Percentiles rank a stretch among this genome's conserved stretches.
Evolutionary conservation across 1,284 basidiomycete genomes (phyloP).

Genomic region (Microbotryomycetes sp.): DNA sequence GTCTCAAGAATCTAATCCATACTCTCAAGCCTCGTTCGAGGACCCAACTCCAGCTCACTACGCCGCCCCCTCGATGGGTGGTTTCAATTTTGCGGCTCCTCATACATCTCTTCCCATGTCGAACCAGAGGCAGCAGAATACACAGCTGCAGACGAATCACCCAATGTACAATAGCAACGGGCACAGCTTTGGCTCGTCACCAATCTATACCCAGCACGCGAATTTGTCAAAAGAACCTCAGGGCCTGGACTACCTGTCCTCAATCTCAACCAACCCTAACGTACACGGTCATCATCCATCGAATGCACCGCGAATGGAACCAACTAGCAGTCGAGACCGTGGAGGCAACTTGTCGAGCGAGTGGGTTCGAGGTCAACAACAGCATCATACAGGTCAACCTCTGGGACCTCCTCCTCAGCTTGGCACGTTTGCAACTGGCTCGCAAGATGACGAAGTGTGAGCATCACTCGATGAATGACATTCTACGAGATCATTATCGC

Average conservation of each 20-base stretch:
- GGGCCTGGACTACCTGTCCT: no score
- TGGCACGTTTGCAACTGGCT: not conserved
- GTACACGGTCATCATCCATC: not conserved
- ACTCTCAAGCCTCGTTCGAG: not conserved
- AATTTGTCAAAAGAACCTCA: no score
- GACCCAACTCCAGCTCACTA: not conserved
- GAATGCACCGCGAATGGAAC: not conserved
- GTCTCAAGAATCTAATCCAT: not conserved
- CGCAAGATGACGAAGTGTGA: conserved; percentile 21
- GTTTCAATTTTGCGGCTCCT: not conserved
- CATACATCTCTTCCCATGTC: not conserved
- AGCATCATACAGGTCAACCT: not conserved
- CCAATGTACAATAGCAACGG: no score
- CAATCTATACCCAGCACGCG: no score
- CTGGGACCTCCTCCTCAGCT: no score
- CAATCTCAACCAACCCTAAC: no score
- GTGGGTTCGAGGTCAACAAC: not conserved
- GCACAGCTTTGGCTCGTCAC: no score
- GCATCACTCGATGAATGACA: not conserved
- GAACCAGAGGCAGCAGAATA: no score
- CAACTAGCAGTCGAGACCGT: not conserved
- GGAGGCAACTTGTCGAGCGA: not conserved
- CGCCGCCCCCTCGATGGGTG: not conserved
- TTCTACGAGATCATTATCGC: not conserved
- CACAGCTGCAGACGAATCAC: no score